Evolutionary conservation across 73 alveolate species (phyloP).

Genomic region (Uronychia binucleata): DNA sequence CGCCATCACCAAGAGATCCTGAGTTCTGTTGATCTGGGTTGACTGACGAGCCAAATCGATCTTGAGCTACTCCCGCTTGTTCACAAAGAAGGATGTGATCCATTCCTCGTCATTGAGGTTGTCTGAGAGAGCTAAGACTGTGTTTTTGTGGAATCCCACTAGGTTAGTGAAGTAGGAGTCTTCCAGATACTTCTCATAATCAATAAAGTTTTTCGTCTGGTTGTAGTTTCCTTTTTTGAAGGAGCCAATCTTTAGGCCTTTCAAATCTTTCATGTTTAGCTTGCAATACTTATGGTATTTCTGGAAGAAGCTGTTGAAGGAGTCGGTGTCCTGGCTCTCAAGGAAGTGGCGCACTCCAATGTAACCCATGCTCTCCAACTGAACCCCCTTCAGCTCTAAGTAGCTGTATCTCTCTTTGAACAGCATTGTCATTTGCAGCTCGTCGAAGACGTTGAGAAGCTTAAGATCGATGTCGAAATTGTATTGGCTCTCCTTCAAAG

Average conservation of each 20-base stretch:
- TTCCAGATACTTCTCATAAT: constrained; percentile 33
- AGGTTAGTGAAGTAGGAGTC: constrained; percentile 22
- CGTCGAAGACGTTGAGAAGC: constrained; percentile 1
- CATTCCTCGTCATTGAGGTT: constrained; percentile 13
- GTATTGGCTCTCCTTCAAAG: constrained; percentile 12
- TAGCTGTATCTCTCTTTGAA: constrained; percentile 1
- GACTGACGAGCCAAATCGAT: neutral
- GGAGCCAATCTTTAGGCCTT: constrained; percentile 8
- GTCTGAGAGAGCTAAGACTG: neutral
- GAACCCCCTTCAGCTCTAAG: constrained; percentile 31
- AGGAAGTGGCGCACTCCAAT: neutral
- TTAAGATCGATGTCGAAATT: constrained; percentile 21
- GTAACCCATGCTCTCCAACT: constrained; percentile 28
- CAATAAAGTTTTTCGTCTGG: constrained; percentile 20
- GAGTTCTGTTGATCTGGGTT: constrained; percentile 13
- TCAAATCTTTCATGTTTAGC: constrained; percentile 20
- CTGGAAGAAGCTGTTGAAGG: neutral
- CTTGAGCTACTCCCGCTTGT: constrained; percentile 2
- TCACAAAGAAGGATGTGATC: constrained; percentile 7
- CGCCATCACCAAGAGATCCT: constrained; percentile 11
- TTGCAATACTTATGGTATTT: constrained; percentile 30
- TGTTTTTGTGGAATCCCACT: neutral
- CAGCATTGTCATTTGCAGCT: neutral
- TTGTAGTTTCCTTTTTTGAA: constrained; percentile 19
- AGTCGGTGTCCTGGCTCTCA: neutral